Conservation (phyloP, 164 flowering plant species). For the Liriodendron chinense region DNA sequence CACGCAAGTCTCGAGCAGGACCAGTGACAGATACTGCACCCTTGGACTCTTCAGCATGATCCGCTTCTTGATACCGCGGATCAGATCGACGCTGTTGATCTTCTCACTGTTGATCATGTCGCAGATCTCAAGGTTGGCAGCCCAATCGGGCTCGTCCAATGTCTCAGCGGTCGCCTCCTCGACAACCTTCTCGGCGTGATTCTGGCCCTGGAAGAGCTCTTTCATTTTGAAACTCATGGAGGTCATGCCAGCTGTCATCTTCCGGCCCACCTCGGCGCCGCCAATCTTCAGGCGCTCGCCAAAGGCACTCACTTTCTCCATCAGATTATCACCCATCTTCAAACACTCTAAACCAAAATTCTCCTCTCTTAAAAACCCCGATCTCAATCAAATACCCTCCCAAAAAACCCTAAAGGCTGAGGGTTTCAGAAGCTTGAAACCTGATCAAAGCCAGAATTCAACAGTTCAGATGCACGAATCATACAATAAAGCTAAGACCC, state of each 20-base stretch:
- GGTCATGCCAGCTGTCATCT: slow-evolving; percentile 79
- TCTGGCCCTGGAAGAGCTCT: slow-evolving; percentile 86
- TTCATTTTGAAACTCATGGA: slow-evolving; percentile 92
- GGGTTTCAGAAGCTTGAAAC: not conserved
- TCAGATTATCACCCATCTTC: slow-evolving; percentile 79
- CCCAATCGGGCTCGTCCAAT: slow-evolving; percentile 93
- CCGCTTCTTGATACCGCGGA: slow-evolving; percentile 80
- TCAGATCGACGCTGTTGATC: slow-evolving; percentile 69
- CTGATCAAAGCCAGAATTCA: not conserved
- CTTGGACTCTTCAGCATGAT: slow-evolving; percentile 66
- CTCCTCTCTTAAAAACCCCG: slow-evolving; percentile 1
- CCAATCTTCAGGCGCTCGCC: slow-evolving; percentile 87
- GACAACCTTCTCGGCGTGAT: slow-evolving; percentile 71
- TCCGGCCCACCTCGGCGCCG: slow-evolving; percentile 76
- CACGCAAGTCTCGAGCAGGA: slow-evolving; percentile 70
- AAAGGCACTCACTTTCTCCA: slow-evolving; percentile 82
- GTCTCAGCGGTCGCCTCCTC: slow-evolving; percentile 91
- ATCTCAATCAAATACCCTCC: not conserved
- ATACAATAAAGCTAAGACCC: not conserved
- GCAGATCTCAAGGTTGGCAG: slow-evolving; percentile 78
- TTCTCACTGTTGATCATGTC: slow-evolving; percentile 81
- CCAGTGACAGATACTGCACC: slow-evolving; percentile 70
- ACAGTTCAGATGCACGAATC: not conserved
- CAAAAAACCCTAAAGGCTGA: not conserved
- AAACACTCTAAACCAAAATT: slow-evolving; percentile 12